Evolutionary conservation across 805 yeast genomes (phyloP), one percentile per base, ranked within the genome.

Genomic region (Nakazawaea populi): DNA sequence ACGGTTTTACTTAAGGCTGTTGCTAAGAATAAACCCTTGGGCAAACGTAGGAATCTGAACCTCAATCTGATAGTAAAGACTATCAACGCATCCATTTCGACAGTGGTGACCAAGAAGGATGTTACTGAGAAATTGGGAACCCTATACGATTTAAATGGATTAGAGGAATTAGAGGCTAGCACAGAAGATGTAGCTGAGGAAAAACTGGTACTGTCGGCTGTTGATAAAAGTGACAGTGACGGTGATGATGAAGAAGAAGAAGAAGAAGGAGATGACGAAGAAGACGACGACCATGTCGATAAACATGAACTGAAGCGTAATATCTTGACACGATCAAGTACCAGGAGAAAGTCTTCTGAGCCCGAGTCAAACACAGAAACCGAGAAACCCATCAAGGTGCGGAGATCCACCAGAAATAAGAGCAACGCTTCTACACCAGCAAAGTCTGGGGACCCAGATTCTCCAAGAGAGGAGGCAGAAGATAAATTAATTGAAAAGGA

Each of bases 1-100:
- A 78, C 80, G 35, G 71, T 73, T 54, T 72, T 87, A 29, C 77
- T 85, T 57, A 69, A 78, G 49, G 77, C 87, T 46, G 72, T 84
- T 1, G 80, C 89, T 56, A 82, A 77, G 58, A 74, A 72, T 67
- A 83, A 82, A 61, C 94, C 94, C 0, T 83, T 82, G 0, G 95
- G 95, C 1, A 60, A 62, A 34, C 59, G 70, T 48, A 75, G 72
- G 48, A 69, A 70, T 51, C 67, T 56, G 67, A 80, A 64, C 52
- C 75, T 60, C 63, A 70, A 55, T 57, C 67, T 46, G 61, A 78
- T 58, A 58, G 70, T 63, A 55, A 69, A 57, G 53, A 65, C 40
- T 46, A 55, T 59, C 42, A 55, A 42, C 48, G 55, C 58, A 43
- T 49, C 54, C 8, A 7, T 55, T 46, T 38, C 48, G 50, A 35